These are phyloP conservation scores for Picochlorum sp. DNA, from an alignment of 139 green algal genomes.

Conservation along the genomic window DNA sequence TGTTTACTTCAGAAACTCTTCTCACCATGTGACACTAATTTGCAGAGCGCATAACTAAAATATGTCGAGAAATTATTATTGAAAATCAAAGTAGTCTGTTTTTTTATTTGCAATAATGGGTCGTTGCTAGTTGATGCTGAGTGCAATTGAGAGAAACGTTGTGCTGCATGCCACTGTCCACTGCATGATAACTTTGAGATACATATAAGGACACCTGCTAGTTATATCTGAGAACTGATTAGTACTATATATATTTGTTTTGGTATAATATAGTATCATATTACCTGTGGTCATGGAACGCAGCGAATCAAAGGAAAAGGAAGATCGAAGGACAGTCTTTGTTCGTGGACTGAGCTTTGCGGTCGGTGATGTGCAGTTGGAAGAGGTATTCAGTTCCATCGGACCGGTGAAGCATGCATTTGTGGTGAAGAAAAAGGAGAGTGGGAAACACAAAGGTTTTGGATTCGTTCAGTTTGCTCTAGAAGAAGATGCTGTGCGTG, in stretches of 20 bases:
- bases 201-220: too few relatives aligned
- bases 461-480: constrained; percentile 81
- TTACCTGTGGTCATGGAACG: background rate
- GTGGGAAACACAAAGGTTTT: constrained; percentile 46
- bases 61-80: too few relatives aligned
- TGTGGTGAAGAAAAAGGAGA: constrained; percentile 50
- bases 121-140: too few relatives aligned
- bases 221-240: too few relatives aligned
- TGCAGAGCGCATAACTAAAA: too few relatives aligned
- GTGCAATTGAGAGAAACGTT: too few relatives aligned
- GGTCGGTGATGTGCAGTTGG: constrained; percentile 41
- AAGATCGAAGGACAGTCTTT: constrained; percentile 54
- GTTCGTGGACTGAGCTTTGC: constrained; percentile 57
- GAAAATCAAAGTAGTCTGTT: too few relatives aligned
- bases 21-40: too few relatives aligned
- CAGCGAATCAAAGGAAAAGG: background rate
- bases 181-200: too few relatives aligned
- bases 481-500: constrained; percentile 65
- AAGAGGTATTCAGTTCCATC: constrained; percentile 59
- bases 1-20: too few relatives aligned
- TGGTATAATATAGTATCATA: background rate
- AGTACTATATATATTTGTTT: background rate
- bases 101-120: too few relatives aligned
- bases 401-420: constrained; percentile 76
- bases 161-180: background rate